Evolutionary conservation across 2,329 filamentous ascomycete genomes (phyloP), one percentile per base, ranked within the genome.

Genomic region (Albifimbria verrucaria): DNA sequence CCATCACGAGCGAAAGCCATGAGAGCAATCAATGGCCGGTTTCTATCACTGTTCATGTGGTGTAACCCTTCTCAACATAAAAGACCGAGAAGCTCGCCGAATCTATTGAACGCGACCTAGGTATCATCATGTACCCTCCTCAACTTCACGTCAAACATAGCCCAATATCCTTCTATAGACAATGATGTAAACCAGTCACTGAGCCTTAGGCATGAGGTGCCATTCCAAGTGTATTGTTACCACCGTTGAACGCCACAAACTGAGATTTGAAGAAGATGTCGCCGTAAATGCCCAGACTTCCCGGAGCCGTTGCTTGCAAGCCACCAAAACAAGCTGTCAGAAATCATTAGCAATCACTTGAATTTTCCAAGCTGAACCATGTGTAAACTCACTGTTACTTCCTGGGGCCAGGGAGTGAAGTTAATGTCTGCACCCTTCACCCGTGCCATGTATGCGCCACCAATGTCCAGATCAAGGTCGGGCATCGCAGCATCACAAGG

Each of bases 261-360:
- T 83, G 78, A 26, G 78, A 80, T 72, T 83, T 83, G 72, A 85
- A 83, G 64, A 85, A 78, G 60, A 83, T 77, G 62, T 84, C 81
- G 18, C 82, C 81, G 62, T 80, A 84, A 64, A 90, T 85, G 68
- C 85, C 81, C 36, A 87, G 67, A 24, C 72, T 70, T 15, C 57
- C 57, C 0, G 72, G 72, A 2, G 77, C 74, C 46, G 80, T 82
- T 26, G 79, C 76, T 71, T 90, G 87, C 18, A 90, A 70, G 59
- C 85, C 86, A 55, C 86, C 87, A 59, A 87, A 89, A 74, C 87
- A 90, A 52, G 74, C 77, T 80, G 52, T 24, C 22, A 47, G 12
- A 1, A 21, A 3, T 9, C 15, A 7, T 59, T 45, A 59, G 47
- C 49, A 52, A 49, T n/a, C 11, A 49, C 24, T 44, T 54, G 50